Evolutionary conservation across 208 protist genomes (phyloP).

Genomic region (Crithidia sp.): DNA sequence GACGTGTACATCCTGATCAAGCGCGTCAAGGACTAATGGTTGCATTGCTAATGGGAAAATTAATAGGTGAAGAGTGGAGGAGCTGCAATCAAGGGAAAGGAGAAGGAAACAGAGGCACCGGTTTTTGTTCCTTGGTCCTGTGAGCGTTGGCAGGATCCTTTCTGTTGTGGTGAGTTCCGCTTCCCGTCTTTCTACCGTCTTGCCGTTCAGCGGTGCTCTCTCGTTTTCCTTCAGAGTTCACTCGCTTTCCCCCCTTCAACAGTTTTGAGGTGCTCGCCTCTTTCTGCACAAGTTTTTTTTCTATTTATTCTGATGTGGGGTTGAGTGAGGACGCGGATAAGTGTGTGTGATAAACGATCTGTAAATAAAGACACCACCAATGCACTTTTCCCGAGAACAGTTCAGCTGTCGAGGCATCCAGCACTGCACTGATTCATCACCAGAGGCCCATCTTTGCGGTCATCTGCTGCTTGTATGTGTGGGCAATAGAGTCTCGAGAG

Average conservation of each 20-base stretch:
- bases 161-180: neutral
- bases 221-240: too few species aligned
- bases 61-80: too few species aligned
- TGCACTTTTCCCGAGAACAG: neutral
- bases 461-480: too few species aligned
- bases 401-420: too few species aligned
- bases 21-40: constrained; percentile 67
- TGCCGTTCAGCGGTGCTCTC: too few species aligned
- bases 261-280: neutral
- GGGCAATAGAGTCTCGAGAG: too few species aligned
- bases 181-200: too few species aligned
- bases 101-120: neutral
- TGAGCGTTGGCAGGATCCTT: neutral
- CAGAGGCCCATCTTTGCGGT: too few species aligned
- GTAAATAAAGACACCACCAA: neutral
- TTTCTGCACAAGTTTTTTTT: neutral
- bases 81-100: neutral
- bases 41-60: too few species aligned
- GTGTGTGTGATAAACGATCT: neutral
- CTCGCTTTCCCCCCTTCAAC: too few species aligned
- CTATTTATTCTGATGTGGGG: too few species aligned
- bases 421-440: too few species aligned
- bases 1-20: constrained; percentile 90
- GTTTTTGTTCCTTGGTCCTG: neutral
- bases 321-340: neutral